Conservation (phyloP, 2,329 filamentous ascomycete genomes). For the Sphaceloma murrayae region DNA sequence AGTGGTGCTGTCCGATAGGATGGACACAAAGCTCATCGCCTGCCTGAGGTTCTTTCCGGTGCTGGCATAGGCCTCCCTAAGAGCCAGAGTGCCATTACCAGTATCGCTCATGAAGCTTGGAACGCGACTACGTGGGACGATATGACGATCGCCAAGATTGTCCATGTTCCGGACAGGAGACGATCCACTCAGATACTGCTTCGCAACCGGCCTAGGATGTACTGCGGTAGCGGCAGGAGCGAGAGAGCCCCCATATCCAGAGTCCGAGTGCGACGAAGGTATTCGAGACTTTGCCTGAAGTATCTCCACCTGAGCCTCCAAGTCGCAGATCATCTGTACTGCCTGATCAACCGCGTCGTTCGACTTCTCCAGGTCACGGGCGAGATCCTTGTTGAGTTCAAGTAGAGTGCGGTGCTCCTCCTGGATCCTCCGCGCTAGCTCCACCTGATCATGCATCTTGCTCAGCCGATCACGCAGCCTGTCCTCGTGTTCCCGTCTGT, state of each 20-base stretch:
- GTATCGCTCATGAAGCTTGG: conserved; percentile 15
- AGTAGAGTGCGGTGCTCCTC: conserved; percentile 41
- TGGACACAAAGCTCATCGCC: conserved; percentile 30
- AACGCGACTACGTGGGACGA: neutral
- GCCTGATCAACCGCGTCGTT: conserved; percentile 64
- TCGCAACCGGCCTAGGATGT: conserved; percentile 1
- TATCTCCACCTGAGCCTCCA: conserved; percentile 43
- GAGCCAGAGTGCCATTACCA: conserved; percentile 27
- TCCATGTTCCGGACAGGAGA: neutral
- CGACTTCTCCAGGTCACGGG: conserved; percentile 54
- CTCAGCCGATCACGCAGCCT: conserved; percentile 51
- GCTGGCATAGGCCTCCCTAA: conserved; percentile 30
- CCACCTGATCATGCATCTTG: conserved; percentile 44
- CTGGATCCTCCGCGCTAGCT: conserved; percentile 26
- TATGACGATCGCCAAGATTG: neutral
- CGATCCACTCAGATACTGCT: neutral
- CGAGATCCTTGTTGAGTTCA: conserved; percentile 49
- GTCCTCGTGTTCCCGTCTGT: conserved; percentile 55
- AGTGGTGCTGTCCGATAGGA: conserved; percentile 26
- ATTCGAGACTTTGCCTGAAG: conserved; percentile 20
- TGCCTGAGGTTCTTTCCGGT: conserved; percentile 25
- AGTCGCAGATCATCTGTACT: conserved; percentile 56
- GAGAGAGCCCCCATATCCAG: conserved; percentile 10
- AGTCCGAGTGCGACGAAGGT: conserved; percentile 12
- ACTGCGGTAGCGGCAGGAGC: neutral